Conservation (phyloP, 345 rosid genomes). For the Turnera subulata region DNA sequence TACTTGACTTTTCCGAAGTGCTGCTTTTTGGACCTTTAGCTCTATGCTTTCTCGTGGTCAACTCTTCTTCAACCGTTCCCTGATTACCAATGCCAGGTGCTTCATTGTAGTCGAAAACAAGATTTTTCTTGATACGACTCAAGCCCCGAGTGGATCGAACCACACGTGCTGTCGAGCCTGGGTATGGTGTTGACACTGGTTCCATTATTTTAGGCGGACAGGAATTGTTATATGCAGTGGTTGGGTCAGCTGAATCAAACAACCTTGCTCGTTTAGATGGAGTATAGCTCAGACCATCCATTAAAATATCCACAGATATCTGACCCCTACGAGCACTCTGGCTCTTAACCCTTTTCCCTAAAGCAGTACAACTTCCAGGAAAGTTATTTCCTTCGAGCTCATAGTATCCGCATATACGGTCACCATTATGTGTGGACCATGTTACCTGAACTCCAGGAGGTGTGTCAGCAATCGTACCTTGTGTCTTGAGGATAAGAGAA, state of each 20-base stretch:
- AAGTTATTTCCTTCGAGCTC: conserved; percentile 48
- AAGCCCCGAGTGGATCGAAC: conserved; percentile 51
- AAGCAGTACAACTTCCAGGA: conserved; percentile 27
- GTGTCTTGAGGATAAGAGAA: conserved; percentile 84
- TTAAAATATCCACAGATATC: conserved; percentile 32
- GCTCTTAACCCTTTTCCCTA: conserved; percentile 39
- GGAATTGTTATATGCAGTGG: conserved; percentile 29
- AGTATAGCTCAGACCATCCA: conserved; percentile 27
- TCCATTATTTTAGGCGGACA: conserved; percentile 23
- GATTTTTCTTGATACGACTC: conserved; percentile 55
- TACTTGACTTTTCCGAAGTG: conserved; percentile 17
- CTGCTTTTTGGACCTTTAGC: conserved; percentile 5
- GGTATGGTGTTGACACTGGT: conserved; percentile 21
- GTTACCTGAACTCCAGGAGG: conserved; percentile 62
- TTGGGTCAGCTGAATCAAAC: conserved; percentile 36
- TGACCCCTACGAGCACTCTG: conserved; percentile 41
- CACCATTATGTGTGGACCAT: conserved; percentile 72
- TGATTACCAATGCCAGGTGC: conserved; percentile 31
- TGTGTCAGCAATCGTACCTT: conserved; percentile 75
- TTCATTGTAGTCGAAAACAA: conserved; percentile 42
- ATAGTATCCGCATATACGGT: conserved; percentile 71
- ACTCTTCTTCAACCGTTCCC: conserved; percentile 26
- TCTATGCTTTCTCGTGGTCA: conserved; percentile 29
- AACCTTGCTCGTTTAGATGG: conserved; percentile 53
- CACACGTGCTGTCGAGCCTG: conserved; percentile 26